These are phyloP conservation scores for Pachysolen tannophilus DNA, from an alignment of 805 yeast species.

Conservation along the genomic window DNA sequence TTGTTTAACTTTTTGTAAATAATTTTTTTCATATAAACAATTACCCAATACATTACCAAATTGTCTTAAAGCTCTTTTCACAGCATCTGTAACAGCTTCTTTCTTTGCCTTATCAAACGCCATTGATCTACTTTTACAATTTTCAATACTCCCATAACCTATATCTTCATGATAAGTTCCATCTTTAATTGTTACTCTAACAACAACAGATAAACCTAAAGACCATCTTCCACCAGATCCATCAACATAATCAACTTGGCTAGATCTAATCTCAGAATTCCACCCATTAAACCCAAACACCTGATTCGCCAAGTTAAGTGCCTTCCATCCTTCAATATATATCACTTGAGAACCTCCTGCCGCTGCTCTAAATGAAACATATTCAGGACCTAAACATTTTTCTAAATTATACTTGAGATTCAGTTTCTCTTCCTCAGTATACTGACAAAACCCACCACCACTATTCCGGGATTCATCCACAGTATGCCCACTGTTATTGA, in stretches of 20 bases:
- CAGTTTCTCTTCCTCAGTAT: slow-evolving; percentile 18
- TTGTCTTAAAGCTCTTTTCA: slow-evolving; percentile 69
- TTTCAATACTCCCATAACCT: slow-evolving; percentile 71
- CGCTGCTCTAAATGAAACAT: slow-evolving; percentile 66
- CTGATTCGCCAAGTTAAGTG: slow-evolving; percentile 69
- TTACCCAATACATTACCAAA: slow-evolving; percentile 79
- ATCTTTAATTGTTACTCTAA: slow-evolving; percentile 66
- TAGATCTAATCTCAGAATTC: slow-evolving; percentile 61
- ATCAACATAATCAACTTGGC: slow-evolving; percentile 66
- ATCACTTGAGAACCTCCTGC: slow-evolving; percentile 64
- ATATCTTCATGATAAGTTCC: slow-evolving; percentile 77
- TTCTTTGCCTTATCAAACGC: slow-evolving; percentile 78
- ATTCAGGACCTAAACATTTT: slow-evolving; percentile 63
- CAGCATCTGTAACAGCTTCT: slow-evolving; percentile 79
- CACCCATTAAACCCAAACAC: slow-evolving; percentile 82
- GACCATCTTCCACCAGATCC: slow-evolving; percentile 48
- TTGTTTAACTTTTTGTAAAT: slow-evolving; percentile 41
- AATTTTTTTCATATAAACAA: slow-evolving; percentile 73
- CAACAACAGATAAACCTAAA: slow-evolving; percentile 63
- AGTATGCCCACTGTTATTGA: not conserved
- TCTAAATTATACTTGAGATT: slow-evolving; percentile 22
- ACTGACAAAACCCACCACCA: slow-evolving; percentile 9
- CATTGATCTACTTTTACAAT: slow-evolving; percentile 58
- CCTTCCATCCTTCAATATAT: slow-evolving; percentile 81
- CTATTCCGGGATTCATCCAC: not conserved